Conservation (phyloP, 2,329 filamentous ascomycete genomes). For the Pseudogymnoascus sp. region DNA sequence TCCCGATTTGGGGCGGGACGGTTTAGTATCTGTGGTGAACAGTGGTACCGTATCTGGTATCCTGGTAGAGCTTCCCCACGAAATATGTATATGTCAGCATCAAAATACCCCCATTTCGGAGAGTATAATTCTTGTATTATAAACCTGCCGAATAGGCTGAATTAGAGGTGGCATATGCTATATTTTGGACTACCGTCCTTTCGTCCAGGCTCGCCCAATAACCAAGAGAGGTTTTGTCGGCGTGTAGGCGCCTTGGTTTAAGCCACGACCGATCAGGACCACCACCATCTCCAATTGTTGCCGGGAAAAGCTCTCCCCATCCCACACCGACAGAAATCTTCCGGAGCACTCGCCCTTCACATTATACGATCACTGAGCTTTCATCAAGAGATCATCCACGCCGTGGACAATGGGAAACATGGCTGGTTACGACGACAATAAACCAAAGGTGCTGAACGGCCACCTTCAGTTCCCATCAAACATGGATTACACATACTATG, state of each 20-base stretch:
- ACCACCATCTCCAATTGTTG: neutral
- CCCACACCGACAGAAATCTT: neutral
- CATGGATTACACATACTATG: constrained; percentile 53
- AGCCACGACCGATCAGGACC: neutral
- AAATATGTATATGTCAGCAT: constrained; percentile 5
- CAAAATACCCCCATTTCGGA: neutral
- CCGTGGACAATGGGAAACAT: neutral
- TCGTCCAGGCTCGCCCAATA: neutral
- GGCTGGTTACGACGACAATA: neutral
- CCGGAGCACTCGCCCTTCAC: neutral
- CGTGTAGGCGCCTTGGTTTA: neutral
- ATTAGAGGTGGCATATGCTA: neutral
- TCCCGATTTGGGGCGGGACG: neutral
- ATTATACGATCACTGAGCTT: neutral
- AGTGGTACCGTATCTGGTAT: neutral
- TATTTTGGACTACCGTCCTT: neutral
- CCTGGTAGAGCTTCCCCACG: neutral
- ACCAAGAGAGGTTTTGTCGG: neutral
- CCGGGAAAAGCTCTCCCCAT: neutral
- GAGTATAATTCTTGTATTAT: neutral
- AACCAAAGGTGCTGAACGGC: neutral
- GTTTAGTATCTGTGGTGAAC: neutral
- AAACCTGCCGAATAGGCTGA: neutral
- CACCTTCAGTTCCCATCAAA: constrained; percentile 11
- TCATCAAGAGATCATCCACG: neutral